phyloP scores from a whole-genome alignment of 768 basidiomycete species.

The Lactarius tabidus region DNA sequence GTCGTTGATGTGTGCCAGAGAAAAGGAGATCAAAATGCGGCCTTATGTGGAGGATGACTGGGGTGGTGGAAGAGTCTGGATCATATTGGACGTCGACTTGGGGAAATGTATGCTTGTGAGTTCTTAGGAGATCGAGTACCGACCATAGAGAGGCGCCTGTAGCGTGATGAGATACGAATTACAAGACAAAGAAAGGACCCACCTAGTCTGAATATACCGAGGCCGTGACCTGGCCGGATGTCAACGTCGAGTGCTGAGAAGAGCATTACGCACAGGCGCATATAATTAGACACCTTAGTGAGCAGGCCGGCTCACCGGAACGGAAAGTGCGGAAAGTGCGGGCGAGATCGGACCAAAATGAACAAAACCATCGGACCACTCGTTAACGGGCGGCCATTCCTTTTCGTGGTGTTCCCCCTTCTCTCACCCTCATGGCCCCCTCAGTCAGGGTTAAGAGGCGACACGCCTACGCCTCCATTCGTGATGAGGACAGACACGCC shows the following conservation, averaged over 20 bases:
- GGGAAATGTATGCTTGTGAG: conserved; percentile 65
- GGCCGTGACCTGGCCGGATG: conserved; percentile 66
- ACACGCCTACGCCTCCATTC: conserved; percentile 18
- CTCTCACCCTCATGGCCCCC: conserved; percentile 2
- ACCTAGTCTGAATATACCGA: conserved; percentile 69
- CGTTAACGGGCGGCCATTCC: too few species aligned
- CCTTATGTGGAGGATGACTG: conserved; percentile 71
- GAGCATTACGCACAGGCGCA: conserved; percentile 33
- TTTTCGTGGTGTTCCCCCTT: not conserved
- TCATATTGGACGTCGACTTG: conserved; percentile 84
- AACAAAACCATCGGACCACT: not conserved
- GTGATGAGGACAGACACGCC: conserved; percentile 5
- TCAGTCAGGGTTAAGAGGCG: conserved; percentile 22
- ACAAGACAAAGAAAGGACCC: conserved; percentile 37
- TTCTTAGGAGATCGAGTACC: conserved; percentile 62
- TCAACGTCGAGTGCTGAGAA: conserved; percentile 71
- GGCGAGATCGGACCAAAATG: not conserved
- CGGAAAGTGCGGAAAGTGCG: not conserved
- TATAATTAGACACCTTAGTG: not conserved
- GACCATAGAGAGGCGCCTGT: conserved; percentile 77
- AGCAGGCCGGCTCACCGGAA: not conserved
- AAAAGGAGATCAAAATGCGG: conserved; percentile 86
- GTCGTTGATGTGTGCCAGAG: conserved; percentile 70
- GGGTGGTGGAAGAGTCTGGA: conserved; percentile 65
- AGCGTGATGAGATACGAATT: not conserved